Conservation (phyloP, 805 yeast species). For the Zygosaccharomyces siamensis region DNA sequence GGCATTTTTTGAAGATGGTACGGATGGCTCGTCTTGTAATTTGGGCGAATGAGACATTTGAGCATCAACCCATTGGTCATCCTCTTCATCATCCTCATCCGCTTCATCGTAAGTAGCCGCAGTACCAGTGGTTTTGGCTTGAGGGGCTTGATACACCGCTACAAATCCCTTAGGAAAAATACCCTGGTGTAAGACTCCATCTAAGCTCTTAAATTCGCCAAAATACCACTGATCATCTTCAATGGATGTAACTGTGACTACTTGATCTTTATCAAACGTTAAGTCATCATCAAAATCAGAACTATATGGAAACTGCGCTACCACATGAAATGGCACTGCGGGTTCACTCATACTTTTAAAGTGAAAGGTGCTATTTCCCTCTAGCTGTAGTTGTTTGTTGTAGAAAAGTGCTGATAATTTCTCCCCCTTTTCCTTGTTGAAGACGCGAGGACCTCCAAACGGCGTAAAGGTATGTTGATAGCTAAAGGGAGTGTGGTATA, state of each 20-base stretch:
- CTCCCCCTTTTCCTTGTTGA: conserved; percentile 3
- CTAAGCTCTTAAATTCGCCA: conserved; percentile 50
- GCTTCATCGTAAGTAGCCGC: neutral
- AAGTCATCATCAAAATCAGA: conserved; percentile 83
- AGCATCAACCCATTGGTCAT: conserved; percentile 14
- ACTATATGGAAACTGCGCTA: conserved; percentile 61
- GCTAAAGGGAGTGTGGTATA: neutral
- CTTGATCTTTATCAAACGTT: conserved; percentile 59
- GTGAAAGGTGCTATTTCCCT: neutral
- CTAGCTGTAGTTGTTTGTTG: conserved; percentile 7
- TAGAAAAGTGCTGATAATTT: conserved; percentile 4
- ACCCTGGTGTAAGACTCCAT: conserved; percentile 52
- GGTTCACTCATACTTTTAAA: conserved; percentile 23
- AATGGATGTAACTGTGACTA: conserved; percentile 66
- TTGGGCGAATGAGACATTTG: conserved; percentile 19
- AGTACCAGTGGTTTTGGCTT: neutral
- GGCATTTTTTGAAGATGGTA: conserved; percentile 40
- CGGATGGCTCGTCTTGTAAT: conserved; percentile 45
- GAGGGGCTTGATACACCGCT: conserved; percentile 25
- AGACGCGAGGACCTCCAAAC: conserved; percentile 1
- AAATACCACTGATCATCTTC: conserved; percentile 92
- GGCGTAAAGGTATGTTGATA: neutral
- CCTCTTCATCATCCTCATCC: conserved; percentile 8
- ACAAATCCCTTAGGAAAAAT: conserved; percentile 89
- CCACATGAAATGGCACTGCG: conserved; percentile 57